These are phyloP conservation scores for Phytophthora sp. DNA, from an alignment of 352 stramenopile genomes.

Conservation along the genomic window DNA sequence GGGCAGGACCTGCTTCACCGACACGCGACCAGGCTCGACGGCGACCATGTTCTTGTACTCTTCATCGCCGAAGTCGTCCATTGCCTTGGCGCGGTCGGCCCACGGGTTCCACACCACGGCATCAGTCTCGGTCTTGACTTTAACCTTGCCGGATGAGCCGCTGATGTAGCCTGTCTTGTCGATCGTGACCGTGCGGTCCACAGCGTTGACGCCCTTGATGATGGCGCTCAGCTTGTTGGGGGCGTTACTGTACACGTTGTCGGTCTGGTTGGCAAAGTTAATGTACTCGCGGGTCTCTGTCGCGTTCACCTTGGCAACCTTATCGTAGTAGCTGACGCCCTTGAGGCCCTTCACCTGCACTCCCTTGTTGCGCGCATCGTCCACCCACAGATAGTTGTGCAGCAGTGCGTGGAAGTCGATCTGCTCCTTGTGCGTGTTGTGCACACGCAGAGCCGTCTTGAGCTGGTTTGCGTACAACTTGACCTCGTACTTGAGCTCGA, in stretches of 20 bases:
- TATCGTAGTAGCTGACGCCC: conserved; percentile 86
- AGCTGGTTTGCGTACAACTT: conserved; percentile 64
- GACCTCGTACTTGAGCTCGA: conserved; percentile 70
- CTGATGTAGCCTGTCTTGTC: conserved; percentile 62
- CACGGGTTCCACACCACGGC: conserved; percentile 94
- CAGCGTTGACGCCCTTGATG: conserved; percentile 49
- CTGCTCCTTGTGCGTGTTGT: conserved; percentile 80
- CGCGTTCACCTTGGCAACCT: conserved; percentile 72
- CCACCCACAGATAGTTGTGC: conserved; percentile 93
- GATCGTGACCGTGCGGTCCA: conserved; percentile 59
- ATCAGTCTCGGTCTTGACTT: conserved; percentile 56
- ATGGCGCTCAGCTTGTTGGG: conserved; percentile 53
- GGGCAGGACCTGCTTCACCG: conserved; percentile 43
- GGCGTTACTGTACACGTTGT: conserved; percentile 87
- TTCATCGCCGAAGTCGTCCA: conserved; percentile 95
- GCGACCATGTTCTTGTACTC: conserved; percentile 96
- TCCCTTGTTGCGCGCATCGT: conserved; percentile 68
- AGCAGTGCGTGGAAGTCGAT: conserved; percentile 94
- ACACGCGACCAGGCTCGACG: conserved; percentile 92
- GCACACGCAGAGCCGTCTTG: conserved; percentile 73
- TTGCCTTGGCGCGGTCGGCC: conserved; percentile 88
- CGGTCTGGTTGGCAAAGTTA: conserved; percentile 74
- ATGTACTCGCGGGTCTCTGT: conserved; percentile 66
- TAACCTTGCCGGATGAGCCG: conserved; percentile 17
- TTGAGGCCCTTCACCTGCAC: conserved; percentile 84